phyloP scores from a whole-genome alignment of 768 basidiomycete genomes.

The Leucocoprinus birnbaumii region DNA sequence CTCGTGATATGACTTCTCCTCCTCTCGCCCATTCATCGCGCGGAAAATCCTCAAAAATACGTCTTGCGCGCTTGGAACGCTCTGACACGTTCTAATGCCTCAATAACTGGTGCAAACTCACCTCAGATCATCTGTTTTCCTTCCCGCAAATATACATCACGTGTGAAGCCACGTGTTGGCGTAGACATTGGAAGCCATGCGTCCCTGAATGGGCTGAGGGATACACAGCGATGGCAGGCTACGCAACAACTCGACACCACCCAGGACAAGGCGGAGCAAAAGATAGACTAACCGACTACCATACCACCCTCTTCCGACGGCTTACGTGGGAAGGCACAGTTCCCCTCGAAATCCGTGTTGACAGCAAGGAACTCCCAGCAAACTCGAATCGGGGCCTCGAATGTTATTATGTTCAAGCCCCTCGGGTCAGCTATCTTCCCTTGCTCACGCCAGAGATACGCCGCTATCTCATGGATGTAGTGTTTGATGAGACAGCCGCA shows the following conservation, averaged over 20 bases:
- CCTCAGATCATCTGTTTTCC: too few relatives aligned
- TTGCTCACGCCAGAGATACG: conserved; percentile 87
- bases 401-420: conserved; percentile 87
- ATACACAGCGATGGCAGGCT: conserved; percentile 40
- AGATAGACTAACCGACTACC: conserved; percentile 43
- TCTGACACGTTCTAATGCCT: too few relatives aligned
- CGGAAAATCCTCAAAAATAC: too few relatives aligned
- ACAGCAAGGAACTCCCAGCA: conserved; percentile 85
- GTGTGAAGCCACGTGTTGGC: not conserved
- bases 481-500: conserved; percentile 83
- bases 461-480: conserved; percentile 86
- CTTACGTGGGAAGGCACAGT: conserved; percentile 92
- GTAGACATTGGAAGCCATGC: conserved; percentile 1
- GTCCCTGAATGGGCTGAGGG: not conserved
- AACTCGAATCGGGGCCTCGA: conserved; percentile 88
- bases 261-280: conserved; percentile 31
- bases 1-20: not conserved
- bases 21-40: too few relatives aligned
- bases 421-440: conserved; percentile 91
- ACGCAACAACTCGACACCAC: conserved; percentile 50
- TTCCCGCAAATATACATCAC: conserved; percentile 1
- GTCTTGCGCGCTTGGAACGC: too few relatives aligned
- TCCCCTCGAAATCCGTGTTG: conserved; percentile 85
- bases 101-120: too few relatives aligned
- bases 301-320: conserved; percentile 80